phyloP scores from a whole-genome alignment of 306 rosid species.

The Cucumis hystrix region DNA sequence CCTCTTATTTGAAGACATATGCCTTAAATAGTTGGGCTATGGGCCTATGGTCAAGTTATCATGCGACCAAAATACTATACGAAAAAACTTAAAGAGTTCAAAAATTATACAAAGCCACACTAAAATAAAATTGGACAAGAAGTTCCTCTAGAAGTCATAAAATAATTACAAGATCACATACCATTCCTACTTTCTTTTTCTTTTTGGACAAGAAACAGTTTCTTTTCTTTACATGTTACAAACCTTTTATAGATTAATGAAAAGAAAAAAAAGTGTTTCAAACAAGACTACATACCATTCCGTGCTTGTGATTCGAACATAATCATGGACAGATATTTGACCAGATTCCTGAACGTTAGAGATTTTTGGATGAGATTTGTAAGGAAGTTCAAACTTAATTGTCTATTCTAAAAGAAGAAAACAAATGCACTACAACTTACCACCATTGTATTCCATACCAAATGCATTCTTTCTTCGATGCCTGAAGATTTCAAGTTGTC shows the following conservation, averaged over 20 bases:
- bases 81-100: not conserved
- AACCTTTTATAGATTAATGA: not conserved
- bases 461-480: conserved; percentile 90
- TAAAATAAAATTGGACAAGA: not conserved
- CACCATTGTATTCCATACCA: conserved; percentile 92
- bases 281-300: conserved; percentile 44
- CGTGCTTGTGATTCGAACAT: conserved; percentile 72
- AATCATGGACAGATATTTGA: conserved; percentile 70
- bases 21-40: no score
- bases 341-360: conserved; percentile 64
- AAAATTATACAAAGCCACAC: not conserved
- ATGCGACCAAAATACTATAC: not conserved
- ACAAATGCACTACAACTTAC: conserved; percentile 33
- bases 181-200: conserved; percentile 24
- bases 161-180: conserved; percentile 8
- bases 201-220: not conserved
- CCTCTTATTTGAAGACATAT: no score
- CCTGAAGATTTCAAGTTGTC: conserved; percentile 35
- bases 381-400: conserved; percentile 5
- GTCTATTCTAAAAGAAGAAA: conserved; percentile 4
- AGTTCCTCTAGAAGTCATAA: not conserved
- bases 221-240: not conserved
- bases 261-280: not conserved
- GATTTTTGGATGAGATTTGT: not conserved
- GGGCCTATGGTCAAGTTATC: no score